A percentile compares a stretch with the other conserved stretches of the same genome.
phyloP scores from a whole-genome alignment of 2,329 filamentous ascomycete species.

The Neonectria sp. region DNA sequence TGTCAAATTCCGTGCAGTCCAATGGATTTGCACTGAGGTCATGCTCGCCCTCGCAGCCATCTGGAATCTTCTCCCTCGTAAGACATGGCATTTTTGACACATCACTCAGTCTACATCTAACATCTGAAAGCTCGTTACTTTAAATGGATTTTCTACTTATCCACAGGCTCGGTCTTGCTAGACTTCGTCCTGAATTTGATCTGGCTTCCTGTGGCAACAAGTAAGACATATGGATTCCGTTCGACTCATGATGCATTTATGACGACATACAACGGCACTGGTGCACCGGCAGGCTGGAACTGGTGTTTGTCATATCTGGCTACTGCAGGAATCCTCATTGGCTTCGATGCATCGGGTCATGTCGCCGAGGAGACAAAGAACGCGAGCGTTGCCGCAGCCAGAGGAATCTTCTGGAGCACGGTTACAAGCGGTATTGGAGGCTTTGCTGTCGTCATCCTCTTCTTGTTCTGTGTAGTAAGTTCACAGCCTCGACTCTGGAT shows the following conservation, averaged over 20 bases:
- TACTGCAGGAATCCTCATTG: slow-evolving; percentile 72
- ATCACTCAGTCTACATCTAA: neutral
- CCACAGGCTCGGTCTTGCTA: slow-evolving; percentile 65
- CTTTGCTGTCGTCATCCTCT: slow-evolving; percentile 69
- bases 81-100: slow-evolving; percentile 32
- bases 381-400: slow-evolving; percentile 67
- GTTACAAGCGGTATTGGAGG: slow-evolving; percentile 70
- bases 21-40: slow-evolving; percentile 72
- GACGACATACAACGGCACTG: slow-evolving; percentile 71
- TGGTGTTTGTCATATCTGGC: slow-evolving; percentile 75
- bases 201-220: slow-evolving; percentile 72
- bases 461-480: slow-evolving; percentile 70
- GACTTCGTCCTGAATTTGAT: slow-evolving; percentile 73
- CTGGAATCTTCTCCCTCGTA: slow-evolving; percentile 66
- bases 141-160: slow-evolving; percentile 66
- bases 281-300: slow-evolving; percentile 71
- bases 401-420: slow-evolving; percentile 74
- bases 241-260: slow-evolving; percentile 72
- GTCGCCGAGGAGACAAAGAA: slow-evolving; percentile 75
- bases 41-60: slow-evolving; percentile 65
- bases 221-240: slow-evolving; percentile 71
- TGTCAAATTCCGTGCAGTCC: slow-evolving; percentile 72
- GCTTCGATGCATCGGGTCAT: slow-evolving; percentile 73
- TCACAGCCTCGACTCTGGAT: too few relatives aligned
- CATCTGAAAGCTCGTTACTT: slow-evolving; percentile 57